Percentiles rank a stretch among this genome's conserved stretches.
phyloP scores from a whole-genome alignment of 257 asterid genomes.

The Primulina eburnea region DNA sequence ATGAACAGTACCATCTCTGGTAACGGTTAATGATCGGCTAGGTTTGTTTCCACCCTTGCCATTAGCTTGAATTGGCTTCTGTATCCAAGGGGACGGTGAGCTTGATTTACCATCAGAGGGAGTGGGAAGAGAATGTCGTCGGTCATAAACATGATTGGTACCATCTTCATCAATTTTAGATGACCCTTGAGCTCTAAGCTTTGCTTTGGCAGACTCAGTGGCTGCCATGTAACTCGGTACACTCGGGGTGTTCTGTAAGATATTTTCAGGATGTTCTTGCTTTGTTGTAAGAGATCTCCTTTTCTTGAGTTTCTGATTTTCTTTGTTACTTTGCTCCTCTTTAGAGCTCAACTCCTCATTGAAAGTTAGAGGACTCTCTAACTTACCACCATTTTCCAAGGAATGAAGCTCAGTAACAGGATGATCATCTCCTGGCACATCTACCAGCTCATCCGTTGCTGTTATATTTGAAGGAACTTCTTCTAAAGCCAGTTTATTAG shows the following conservation, averaged over 20 bases:
- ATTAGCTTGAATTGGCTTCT: slow-evolving; percentile 64
- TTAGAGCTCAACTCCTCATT: slow-evolving; percentile 46
- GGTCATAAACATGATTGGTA: slow-evolving; percentile 42
- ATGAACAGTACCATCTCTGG: slow-evolving; percentile 57
- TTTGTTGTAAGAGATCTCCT: slow-evolving; percentile 77
- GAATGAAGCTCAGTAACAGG: slow-evolving; percentile 41
- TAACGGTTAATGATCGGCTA: slow-evolving; percentile 43
- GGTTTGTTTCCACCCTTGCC: slow-evolving; percentile 61
- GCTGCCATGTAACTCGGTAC: slow-evolving; percentile 95
- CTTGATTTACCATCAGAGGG: slow-evolving; percentile 51
- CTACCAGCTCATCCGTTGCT: slow-evolving; percentile 38
- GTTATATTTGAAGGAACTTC: slow-evolving; percentile 28
- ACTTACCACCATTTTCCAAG: slow-evolving; percentile 41
- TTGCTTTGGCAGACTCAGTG: slow-evolving; percentile 89
- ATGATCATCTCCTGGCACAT: slow-evolving; percentile 31
- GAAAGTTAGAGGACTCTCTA: slow-evolving; percentile 30
- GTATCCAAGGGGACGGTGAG: slow-evolving; percentile 71
- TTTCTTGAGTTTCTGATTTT: slow-evolving; percentile 55
- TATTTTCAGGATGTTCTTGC: slow-evolving; percentile 64
- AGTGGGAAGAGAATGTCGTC: slow-evolving; percentile 85
- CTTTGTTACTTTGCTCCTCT: slow-evolving; percentile 57
- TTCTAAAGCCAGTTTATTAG: slow-evolving; percentile 31
- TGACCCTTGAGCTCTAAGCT: slow-evolving; percentile 81
- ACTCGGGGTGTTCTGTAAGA: slow-evolving; percentile 60
- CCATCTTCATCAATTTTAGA: slow-evolving; percentile 55